These are phyloP conservation scores for Saccharomyces hybrid DNA, from an alignment of 1,139 yeast genomes.

Conservation along the genomic window DNA sequence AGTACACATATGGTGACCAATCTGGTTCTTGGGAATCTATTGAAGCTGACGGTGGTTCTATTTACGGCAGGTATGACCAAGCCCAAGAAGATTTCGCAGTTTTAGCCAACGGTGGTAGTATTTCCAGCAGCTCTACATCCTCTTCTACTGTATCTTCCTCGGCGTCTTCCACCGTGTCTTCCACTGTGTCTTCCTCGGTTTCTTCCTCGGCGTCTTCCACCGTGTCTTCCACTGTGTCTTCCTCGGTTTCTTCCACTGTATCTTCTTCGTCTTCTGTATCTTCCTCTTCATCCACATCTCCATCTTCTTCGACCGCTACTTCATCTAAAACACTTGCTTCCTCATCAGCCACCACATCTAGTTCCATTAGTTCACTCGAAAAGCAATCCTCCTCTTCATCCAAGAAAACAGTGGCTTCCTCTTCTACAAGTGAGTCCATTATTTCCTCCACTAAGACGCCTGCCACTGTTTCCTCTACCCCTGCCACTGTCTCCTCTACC, in stretches of 20 bases:
- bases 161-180: neutral
- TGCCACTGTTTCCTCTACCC: constrained; percentile 10
- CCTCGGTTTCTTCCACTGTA: constrained; percentile 7
- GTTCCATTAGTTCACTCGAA: neutral
- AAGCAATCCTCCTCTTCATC: constrained; percentile 1
- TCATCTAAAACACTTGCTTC: neutral
- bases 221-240: neutral
- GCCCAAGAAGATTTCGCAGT: constrained; percentile 45
- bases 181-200: constrained; percentile 5
- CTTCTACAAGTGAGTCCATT: constrained; percentile 6
- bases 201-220: constrained; percentile 4
- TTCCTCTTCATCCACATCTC: neutral
- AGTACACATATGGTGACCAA: constrained; percentile 56
- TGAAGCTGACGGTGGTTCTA: constrained; percentile 51
- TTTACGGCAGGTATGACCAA: constrained; percentile 51
- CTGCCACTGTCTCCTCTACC: constrained; percentile 12
- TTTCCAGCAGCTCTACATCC: constrained; percentile 4
- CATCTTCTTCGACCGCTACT: neutral
- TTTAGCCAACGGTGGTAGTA: constrained; percentile 32
- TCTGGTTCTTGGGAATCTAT: constrained; percentile 68
- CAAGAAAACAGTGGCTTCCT: neutral
- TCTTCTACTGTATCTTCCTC: constrained; percentile 12
- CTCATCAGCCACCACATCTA: neutral
- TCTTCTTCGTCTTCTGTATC: neutral
- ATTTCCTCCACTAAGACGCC: constrained; percentile 9